Base-by-base conservation (phyloP, 1,284 basidiomycete genomes). In the Heterobasidion annosum region DNA sequence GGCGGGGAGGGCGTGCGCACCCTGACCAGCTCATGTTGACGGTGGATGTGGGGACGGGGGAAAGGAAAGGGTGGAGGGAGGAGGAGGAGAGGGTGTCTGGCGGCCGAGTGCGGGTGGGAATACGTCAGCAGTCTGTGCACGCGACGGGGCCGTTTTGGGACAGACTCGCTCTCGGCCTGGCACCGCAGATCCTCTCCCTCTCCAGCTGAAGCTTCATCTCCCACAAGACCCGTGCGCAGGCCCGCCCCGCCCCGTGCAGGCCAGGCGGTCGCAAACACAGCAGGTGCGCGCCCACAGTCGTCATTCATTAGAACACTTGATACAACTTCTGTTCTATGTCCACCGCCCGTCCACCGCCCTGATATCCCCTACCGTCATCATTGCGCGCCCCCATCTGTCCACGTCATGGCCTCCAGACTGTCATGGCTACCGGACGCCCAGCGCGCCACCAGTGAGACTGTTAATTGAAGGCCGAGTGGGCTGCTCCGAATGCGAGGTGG, bases 11-110 rank as follows among this genome's bases (percentile, higher is more conserved):
- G 34, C 8, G 9, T 50, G 59, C 68, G 33, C 59, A 78, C 76
- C 76, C 76, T 62, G 73, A 68, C 76, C 76, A 78, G 56, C 77
- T 78, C 76, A 78, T 77, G 16, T 54, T 67, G 56, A 47, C 32
- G 33, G 25, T 34, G 25, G 32, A 34, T 25, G 44, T 15, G 32
- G 13, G 13, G 34, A 48, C 13, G 43, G 16, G n/a, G 53, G 45
- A n/a, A 25, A 15, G n/a, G 16, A 45, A 2, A 34, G 55, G n/a
- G 15, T 8, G 25, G 19, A 37, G 46, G 2, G 40, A 16, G 18
- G 16, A 42, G 15, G 50, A 50, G 46, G 40, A 7, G 40, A 13
- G 40, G 7, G 3, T 43, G 40, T 43, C 18, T 18, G 18, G 18
- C 13, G 13, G 40, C 40, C 40, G 40, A 43, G 40, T 13, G 16